phyloP scores from a whole-genome alignment of 2,329 filamentous ascomycete genomes.

The Trichoderma sp. region DNA sequence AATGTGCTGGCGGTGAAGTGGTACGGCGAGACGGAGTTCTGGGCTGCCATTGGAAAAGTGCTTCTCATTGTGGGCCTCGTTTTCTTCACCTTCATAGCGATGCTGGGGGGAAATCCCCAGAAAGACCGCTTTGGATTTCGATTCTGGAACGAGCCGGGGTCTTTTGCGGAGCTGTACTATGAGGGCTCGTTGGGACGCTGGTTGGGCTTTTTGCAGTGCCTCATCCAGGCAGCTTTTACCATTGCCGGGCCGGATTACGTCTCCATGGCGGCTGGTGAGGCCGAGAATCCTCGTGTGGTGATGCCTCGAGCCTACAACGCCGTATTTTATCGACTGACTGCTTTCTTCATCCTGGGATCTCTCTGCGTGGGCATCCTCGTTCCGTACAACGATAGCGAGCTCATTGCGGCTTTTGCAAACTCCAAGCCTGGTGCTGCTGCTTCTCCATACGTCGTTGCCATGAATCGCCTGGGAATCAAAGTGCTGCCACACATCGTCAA shows the following conservation, averaged over 20 bases:
- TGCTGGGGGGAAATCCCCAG: conserved; percentile 79
- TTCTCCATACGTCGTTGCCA: conserved; percentile 68
- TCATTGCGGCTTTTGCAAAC: conserved; percentile 61
- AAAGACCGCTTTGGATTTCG: conserved; percentile 72
- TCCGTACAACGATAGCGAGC: conserved; percentile 64
- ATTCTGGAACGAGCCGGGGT: conserved; percentile 66
- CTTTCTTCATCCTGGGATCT: conserved; percentile 75
- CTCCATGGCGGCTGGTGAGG: conserved; percentile 68
- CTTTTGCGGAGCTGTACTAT: conserved; percentile 68
- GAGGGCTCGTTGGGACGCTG: conserved; percentile 69
- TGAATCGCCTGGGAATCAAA: conserved; percentile 64
- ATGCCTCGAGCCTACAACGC: conserved; percentile 76
- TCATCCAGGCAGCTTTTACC: conserved; percentile 70
- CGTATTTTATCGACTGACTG: conserved; percentile 75
- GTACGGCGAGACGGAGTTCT: conserved; percentile 79
- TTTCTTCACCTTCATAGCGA: conserved; percentile 76
- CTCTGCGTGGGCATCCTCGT: conserved; percentile 72
- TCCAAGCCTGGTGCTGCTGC: conserved; percentile 67
- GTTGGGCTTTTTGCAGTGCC: conserved; percentile 73
- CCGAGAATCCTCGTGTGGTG: conserved; percentile 67
- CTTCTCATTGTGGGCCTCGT: conserved; percentile 71
- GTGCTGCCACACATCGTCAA: conserved; percentile 72
- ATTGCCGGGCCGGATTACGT: conserved; percentile 70
- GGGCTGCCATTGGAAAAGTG: conserved; percentile 70
- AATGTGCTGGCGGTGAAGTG: conserved; percentile 74